These are phyloP conservation scores for Penicillium psychrofluorescens DNA, from an alignment of 495 filamentous ascomycete species.

Conservation along the genomic window DNA sequence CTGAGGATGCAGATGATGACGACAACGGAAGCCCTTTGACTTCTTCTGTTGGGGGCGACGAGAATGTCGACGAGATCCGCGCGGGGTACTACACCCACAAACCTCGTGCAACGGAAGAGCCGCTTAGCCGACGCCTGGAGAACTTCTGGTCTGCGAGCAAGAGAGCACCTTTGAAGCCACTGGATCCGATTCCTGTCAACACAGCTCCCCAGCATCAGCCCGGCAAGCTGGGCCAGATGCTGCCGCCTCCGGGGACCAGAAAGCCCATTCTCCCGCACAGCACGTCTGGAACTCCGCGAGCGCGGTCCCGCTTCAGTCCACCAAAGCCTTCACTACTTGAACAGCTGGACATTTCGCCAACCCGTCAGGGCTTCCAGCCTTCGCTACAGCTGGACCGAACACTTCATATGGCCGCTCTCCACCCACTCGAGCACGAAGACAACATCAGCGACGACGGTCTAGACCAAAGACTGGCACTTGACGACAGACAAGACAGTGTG, in stretches of 20 bases:
- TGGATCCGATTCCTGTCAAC: constrained; percentile 8
- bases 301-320: constrained; percentile 38
- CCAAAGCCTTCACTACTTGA: constrained; percentile 38
- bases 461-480: constrained; percentile 17
- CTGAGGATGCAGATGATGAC: constrained; percentile 25
- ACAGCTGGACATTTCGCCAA: constrained; percentile 34
- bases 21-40: constrained; percentile 21
- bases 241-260: constrained; percentile 23
- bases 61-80: constrained; percentile 22
- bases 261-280: constrained; percentile 33
- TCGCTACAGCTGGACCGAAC: constrained; percentile 20
- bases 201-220: constrained; percentile 13
- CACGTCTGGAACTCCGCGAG: constrained; percentile 33
- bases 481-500: constrained; percentile 17
- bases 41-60: constrained; percentile 27
- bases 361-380: constrained; percentile 25
- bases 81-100: constrained; percentile 23
- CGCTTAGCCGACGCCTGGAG: constrained; percentile 35
- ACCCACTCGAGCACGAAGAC: constrained; percentile 11
- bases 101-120: constrained; percentile 24
- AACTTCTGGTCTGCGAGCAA: constrained; percentile 35
- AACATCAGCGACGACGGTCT: constrained; percentile 13
- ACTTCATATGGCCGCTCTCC: constrained; percentile 13
- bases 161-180: constrained; percentile 13
- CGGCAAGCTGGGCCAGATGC: constrained; percentile 21